Base-by-base conservation (phyloP, 768 basidiomycete species). In the Mycena capillaripes region DNA sequence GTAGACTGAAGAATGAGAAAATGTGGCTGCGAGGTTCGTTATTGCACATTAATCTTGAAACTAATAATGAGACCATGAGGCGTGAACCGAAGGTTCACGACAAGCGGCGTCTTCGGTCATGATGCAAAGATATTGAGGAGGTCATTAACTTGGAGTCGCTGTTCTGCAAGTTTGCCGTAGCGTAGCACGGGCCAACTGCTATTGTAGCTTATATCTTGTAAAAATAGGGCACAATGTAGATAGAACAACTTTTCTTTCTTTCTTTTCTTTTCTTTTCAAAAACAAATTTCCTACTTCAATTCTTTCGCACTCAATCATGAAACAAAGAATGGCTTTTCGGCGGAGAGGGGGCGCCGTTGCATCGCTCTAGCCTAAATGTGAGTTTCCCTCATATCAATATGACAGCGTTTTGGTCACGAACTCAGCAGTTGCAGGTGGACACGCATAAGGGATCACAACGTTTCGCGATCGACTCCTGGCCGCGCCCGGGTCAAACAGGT, bases 351-450 rank as follows among this genome's bases (percentile, higher is more conserved):
- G 58, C n/a, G 38, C 58, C n/a, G 42, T 25, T 40, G 27, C 40
- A 60, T 60, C 25, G 25, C 36, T 60, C 58, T 60, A 44, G 25
- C 14, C 42, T 40, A n/a, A 60, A 29, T 60, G 10, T 60, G n/a
- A 60, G 27, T 60, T 60, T 60, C 38, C 12, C 17, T 27, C 58
- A 60, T 42, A 60, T 60, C 40, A 21, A 27, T 60, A 44, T 44
- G 30, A 44, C 3, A 44, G 44, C 8, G 27, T 27, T 44, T 44
- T 19, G 58, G 27, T 17, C 40, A 60, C 58, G 40, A 40, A 42
- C 42, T 30, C 38, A 44, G 27, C 21, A 44, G 27, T 29, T 30
- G 53, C 53, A 55, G 1, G 8, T 17, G 29, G 30, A 29, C 3
- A 9, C 21, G 53, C 16, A 30, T 12, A 21, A 4, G 53, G 53